Percentiles rank a stretch among this genome's conserved stretches.
Evolutionary conservation across 148 eudicot species (phyloP).

Genomic region (Heliosperma pusillum): DNA sequence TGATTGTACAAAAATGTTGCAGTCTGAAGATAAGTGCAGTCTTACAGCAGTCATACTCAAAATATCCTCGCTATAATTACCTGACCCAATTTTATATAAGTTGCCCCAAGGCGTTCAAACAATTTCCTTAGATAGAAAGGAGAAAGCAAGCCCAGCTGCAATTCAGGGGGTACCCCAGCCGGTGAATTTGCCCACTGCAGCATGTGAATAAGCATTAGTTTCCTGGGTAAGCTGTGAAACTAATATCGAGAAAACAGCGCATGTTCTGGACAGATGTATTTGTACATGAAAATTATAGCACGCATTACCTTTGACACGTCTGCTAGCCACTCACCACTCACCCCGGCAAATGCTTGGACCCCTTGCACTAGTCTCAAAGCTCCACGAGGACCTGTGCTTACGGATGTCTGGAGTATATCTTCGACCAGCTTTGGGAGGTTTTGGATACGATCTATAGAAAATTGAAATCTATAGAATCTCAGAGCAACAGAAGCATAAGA

Average conservation of each 20-base stretch:
- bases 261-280: not conserved
- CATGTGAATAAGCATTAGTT: slow-evolving; percentile 23
- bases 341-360: slow-evolving; percentile 91
- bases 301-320: slow-evolving; percentile 75
- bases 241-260: not conserved
- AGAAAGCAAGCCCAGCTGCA: slow-evolving; percentile 79
- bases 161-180: slow-evolving; percentile 60
- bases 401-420: slow-evolving; percentile 87
- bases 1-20: not conserved
- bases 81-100: slow-evolving; percentile 96
- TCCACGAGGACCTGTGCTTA: slow-evolving; percentile 96
- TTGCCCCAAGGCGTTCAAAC: slow-evolving; percentile 98
- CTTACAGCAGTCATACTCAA: not conserved
- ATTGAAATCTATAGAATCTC: slow-evolving; percentile 7
- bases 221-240: not conserved
- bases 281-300: not conserved
- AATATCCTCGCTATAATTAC: slow-evolving; percentile 34
- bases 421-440: slow-evolving; percentile 80
- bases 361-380: slow-evolving; percentile 89
- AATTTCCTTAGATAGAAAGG: slow-evolving; percentile 81
- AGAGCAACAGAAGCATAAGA: not conserved
- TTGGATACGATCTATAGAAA: slow-evolving; percentile 61
- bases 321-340: slow-evolving; percentile 88
- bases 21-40: not conserved
- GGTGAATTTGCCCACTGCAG: slow-evolving; percentile 59